These are phyloP conservation scores for Aspergillus awamori DNA, from an alignment of 2,329 filamentous ascomycete species.

Conservation along the genomic window DNA sequence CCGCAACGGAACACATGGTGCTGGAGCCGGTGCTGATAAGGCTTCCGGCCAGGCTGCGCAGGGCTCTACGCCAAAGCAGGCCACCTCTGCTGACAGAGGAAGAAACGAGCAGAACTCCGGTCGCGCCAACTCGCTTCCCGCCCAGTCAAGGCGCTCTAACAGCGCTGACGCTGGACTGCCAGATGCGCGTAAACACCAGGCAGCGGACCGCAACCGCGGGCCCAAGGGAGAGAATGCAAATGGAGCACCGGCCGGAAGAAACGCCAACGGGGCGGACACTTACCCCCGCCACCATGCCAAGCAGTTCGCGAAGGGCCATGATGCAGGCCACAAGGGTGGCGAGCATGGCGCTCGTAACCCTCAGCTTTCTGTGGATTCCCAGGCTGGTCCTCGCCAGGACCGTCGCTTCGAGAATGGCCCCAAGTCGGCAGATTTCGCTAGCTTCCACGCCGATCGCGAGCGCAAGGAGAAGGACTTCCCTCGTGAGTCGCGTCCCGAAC, in stretches of 20 bases:
- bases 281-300: conserved; percentile 38
- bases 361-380: conserved; percentile 36
- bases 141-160: conserved; percentile 39
- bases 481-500: conserved; percentile 43
- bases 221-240: conserved; percentile 38
- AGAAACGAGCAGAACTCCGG: conserved; percentile 39
- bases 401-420: conserved; percentile 44
- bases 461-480: conserved; percentile 40
- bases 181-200: conserved; percentile 39
- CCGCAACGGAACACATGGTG: conserved; percentile 47
- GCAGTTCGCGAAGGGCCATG: conserved; percentile 37
- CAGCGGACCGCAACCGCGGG: conserved; percentile 36
- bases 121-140: conserved; percentile 46
- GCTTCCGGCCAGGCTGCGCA: conserved; percentile 32
- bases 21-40: conserved; percentile 39
- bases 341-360: conserved; percentile 33
- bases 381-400: conserved; percentile 39
- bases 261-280: conserved; percentile 34
- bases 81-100: conserved; percentile 36
- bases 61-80: conserved; percentile 31
- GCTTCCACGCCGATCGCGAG: conserved; percentile 32
- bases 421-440: conserved; percentile 40
- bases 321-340: conserved; percentile 31
- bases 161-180: conserved; percentile 36
- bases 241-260: conserved; percentile 28